Evolutionary conservation across 495 filamentous ascomycete genomes (phyloP).

Genomic region (Ascodesmis nigricans): DNA sequence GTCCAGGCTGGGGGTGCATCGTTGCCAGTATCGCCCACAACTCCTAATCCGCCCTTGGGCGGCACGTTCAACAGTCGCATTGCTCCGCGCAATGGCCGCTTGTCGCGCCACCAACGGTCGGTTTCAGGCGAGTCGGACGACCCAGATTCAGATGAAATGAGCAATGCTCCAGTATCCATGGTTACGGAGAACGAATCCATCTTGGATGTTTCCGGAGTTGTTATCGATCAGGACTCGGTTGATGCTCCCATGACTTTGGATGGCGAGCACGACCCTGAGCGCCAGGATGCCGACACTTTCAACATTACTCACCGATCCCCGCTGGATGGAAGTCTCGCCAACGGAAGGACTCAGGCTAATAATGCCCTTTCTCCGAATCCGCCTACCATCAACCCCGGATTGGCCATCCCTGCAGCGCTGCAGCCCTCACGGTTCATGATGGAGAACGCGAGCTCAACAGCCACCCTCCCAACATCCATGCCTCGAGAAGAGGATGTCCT

Average conservation of each 20-base stretch:
- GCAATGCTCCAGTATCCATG: slow-evolving; percentile 39
- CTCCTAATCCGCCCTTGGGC: slow-evolving; percentile 42
- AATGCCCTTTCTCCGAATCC: slow-evolving; percentile 57
- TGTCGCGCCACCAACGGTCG: slow-evolving; percentile 68
- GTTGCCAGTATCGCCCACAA: slow-evolving; percentile 84
- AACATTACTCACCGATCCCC: slow-evolving; percentile 84
- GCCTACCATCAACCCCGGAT: slow-evolving; percentile 47
- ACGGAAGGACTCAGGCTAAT: slow-evolving; percentile 37
- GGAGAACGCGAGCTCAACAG: slow-evolving; percentile 38
- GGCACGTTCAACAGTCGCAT: slow-evolving; percentile 13
- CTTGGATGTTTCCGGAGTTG: slow-evolving; percentile 52
- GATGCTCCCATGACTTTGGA: slow-evolving; percentile 50
- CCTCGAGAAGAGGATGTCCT: slow-evolving; percentile 91
- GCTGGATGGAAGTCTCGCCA: slow-evolving; percentile 60
- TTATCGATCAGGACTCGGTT: slow-evolving; percentile 47
- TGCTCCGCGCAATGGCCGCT: slow-evolving; percentile 32
- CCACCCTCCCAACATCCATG: slow-evolving; percentile 59
- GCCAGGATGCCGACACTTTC: slow-evolving; percentile 69
- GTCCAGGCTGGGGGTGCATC: slow-evolving; percentile 52
- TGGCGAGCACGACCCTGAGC: slow-evolving; percentile 58
- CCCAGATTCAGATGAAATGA: slow-evolving; percentile 56
- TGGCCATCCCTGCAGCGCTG: slow-evolving; percentile 34
- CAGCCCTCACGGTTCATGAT: slow-evolving; percentile 49
- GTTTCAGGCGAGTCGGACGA: slow-evolving; percentile 75
- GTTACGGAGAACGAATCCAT: slow-evolving; percentile 47